Base-by-base conservation (phyloP, 2,329 filamentous ascomycete species). In the Trichoderma simmonsii region DNA sequence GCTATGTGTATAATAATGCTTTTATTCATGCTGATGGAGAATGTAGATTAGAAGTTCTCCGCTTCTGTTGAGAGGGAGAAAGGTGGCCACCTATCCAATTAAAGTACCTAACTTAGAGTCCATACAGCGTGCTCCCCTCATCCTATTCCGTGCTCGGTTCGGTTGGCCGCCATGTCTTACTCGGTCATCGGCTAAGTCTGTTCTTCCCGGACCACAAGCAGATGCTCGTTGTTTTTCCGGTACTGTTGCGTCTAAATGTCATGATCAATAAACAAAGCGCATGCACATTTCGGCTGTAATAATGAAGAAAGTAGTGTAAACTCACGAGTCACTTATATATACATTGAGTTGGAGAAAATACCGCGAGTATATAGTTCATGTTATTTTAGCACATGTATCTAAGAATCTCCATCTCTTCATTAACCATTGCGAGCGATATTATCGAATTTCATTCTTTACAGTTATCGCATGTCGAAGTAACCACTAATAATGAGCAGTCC, bases 321-420 rank as follows among this genome's bases (percentile, higher is more conserved):
- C 0, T n/a, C 2, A 4, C 3, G 15, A 3, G 39, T 9, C 3
- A 43, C 0, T 43, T 43, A 43, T 43, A 0, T 2, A 9, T 43
- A n/a, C 0, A n/a, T n/a, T n/a, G 1, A 2, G 3, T 43, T n/a
- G 3, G 39, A 43, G 3, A n/a, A 0, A 43, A n/a, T 43, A n/a
- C 0, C 0, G 0, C 36, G 15, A 9, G 7, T 43, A 43, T n/a
- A 2, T 4, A 0, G 7, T n/a, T n/a, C 15, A 43, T n/a, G 39
- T 43, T 2, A n/a, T 43, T 43, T n/a, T 43, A 7, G 0, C 2
- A 9, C 7, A 4, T 43, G 1, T 2, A 43, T 43, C 39, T 43
- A 39, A 39, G 9, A 4, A n/a, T 4, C 39, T n/a, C 39, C 3
- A n/a, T 43, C 7, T 43, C 15, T 9, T 43, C 7, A 9, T 43